Conservation (phyloP, 768 basidiomycete genomes). For the Termitomyces sp. region DNA sequence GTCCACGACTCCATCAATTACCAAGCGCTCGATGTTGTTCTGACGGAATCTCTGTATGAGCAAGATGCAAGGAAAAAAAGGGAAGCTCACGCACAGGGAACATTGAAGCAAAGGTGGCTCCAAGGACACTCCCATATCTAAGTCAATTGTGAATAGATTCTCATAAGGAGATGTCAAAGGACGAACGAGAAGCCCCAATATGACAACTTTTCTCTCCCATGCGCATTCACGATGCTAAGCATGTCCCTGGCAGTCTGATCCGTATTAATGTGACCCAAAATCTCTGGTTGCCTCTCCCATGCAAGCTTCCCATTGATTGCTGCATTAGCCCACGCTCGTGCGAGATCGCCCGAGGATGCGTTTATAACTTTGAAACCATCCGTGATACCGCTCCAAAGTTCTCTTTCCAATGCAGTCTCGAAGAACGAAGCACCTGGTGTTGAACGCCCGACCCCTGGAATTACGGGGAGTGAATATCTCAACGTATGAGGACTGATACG, state of each 20-base stretch:
- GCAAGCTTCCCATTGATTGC: conserved; percentile 29
- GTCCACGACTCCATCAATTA: conserved; percentile 39
- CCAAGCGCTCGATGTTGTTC: conserved; percentile 34
- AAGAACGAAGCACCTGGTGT: conserved; percentile 33
- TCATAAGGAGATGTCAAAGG: neutral
- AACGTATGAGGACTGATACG: neutral
- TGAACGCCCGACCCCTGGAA: conserved; percentile 30
- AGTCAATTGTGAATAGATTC: neutral
- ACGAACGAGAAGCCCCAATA: conserved; percentile 30
- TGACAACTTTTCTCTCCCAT: conserved; percentile 28
- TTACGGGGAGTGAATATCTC: neutral
- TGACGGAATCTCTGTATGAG: conserved; percentile 7
- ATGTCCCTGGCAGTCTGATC: conserved; percentile 37
- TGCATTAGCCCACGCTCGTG: conserved; percentile 28
- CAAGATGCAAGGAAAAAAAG: neutral
- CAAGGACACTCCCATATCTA: conserved; percentile 25
- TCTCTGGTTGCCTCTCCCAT: conserved; percentile 23
- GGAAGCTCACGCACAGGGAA: conserved; percentile 17
- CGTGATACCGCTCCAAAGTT: conserved; percentile 17
- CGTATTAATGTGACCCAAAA: conserved; percentile 28
- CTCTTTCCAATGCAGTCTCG: conserved; percentile 28
- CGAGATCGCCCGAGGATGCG: conserved; percentile 20
- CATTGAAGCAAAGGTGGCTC: conserved; percentile 24
- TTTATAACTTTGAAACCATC: conserved; percentile 15
- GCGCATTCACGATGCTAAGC: conserved; percentile 28